Evolutionary conservation across 768 basidiomycete genomes (phyloP).

Genomic region (Trametes villosa): DNA sequence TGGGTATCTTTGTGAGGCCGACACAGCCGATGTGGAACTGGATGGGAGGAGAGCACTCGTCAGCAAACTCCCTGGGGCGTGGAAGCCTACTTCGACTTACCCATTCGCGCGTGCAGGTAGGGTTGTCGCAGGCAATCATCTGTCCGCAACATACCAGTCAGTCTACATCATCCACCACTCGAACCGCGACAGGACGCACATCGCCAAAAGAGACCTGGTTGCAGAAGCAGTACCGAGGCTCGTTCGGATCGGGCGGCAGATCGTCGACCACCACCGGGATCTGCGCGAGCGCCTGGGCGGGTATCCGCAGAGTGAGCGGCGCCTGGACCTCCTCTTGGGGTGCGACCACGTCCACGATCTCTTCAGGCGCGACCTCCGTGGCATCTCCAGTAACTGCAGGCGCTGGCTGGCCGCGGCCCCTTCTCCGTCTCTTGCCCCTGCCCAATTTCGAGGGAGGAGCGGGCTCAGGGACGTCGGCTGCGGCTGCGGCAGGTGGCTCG

Average conservation of each 20-base stretch:
- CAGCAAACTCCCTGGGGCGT: neutral
- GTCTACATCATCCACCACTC: too few species aligned
- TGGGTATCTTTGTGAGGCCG: conserved; percentile 60
- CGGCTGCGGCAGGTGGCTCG: conserved; percentile 9
- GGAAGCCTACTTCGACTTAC: conserved; percentile 48
- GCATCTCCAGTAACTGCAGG: neutral
- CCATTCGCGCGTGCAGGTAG: conserved; percentile 80
- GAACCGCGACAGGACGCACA: conserved; percentile 44
- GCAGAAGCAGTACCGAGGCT: conserved; percentile 81
- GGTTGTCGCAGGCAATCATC: conserved; percentile 90
- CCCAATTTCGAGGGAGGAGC: conserved; percentile 31
- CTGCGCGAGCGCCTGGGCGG: conserved; percentile 32
- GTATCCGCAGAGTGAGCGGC: conserved; percentile 42
- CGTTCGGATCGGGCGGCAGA: conserved; percentile 37
- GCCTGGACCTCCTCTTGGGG: conserved; percentile 15
- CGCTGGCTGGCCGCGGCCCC: neutral
- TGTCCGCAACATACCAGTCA: conserved; percentile 29
- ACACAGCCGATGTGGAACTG: conserved; percentile 80
- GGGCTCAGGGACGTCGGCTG: conserved; percentile 9
- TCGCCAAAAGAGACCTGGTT: conserved; percentile 80
- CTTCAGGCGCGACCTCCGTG: neutral
- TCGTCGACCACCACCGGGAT: conserved; percentile 15
- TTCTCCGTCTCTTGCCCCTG: conserved; percentile 24
- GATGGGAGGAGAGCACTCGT: neutral
- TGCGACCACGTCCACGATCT: neutral